phyloP scores from a whole-genome alignment of 2,329 filamentous ascomycete species.

The Scedosporium aurantiacum region DNA sequence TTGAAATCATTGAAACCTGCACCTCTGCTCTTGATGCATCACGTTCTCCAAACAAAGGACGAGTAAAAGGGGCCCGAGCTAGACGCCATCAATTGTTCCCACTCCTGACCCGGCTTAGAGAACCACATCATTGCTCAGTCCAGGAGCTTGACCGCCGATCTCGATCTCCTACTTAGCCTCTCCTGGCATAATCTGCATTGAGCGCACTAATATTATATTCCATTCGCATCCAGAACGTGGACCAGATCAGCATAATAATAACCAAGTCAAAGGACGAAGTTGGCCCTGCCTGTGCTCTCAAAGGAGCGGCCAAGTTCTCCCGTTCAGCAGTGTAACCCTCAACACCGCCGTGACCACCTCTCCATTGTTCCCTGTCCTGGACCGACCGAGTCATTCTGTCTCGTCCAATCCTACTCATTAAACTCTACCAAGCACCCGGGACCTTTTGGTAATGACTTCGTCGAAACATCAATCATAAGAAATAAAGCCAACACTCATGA shows the following conservation, averaged over 20 bases:
- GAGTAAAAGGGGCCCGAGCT: neutral
- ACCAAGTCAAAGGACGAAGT: no score
- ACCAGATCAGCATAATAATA: no score
- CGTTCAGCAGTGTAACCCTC: neutral
- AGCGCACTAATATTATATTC: no score
- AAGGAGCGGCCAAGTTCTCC: no score
- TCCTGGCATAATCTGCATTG: no score
- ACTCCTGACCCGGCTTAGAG: neutral
- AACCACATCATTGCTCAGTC: neutral
- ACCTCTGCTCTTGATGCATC: no score
- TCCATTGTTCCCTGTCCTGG: neutral
- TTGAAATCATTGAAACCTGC: no score
- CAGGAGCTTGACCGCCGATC: neutral
- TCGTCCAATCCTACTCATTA: neutral
- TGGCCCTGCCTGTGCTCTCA: no score
- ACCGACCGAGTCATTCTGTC: neutral
- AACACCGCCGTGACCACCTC: neutral
- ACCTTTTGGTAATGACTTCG: neutral
- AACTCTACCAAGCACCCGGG: neutral
- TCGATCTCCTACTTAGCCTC: neutral
- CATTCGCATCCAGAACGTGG: no score
- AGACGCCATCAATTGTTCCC: neutral
- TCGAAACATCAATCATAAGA: neutral
- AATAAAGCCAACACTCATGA: no score
- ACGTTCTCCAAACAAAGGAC: neutral